Conservation (phyloP, 192 early-diverging fungal genomes). For the Allomyces javanicus region DNA sequence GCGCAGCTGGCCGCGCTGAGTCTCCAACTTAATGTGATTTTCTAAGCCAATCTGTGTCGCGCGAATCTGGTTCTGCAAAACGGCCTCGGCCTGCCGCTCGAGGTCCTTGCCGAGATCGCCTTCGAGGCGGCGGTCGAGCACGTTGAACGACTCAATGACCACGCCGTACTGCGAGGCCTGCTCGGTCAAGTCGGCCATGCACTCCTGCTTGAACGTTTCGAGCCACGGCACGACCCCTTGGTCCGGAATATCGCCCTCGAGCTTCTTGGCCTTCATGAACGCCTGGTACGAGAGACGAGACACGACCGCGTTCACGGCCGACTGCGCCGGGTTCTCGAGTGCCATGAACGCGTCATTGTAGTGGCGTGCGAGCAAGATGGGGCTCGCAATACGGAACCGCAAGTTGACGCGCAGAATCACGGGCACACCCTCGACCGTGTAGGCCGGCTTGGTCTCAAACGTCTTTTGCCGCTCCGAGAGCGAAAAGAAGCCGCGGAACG, state of each 20-base stretch:
- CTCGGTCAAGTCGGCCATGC: constrained; percentile 14
- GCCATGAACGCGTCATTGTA: constrained; percentile 24
- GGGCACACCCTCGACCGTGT: constrained; percentile 21
- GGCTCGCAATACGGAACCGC: constrained; percentile 21
- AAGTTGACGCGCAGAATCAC: constrained; percentile 23
- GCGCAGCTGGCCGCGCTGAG: neutral
- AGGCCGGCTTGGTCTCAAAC: constrained; percentile 20
- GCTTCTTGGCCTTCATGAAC: constrained; percentile 24
- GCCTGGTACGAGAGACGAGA: constrained; percentile 20
- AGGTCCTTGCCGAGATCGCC: constrained; percentile 22
- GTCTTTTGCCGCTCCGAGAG: constrained; percentile 22
- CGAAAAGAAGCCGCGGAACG: constrained; percentile 22
- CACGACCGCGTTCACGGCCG: constrained; percentile 23
- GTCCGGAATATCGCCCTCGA: constrained; percentile 21
- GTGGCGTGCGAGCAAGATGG: constrained; percentile 15
- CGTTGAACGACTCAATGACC: constrained; percentile 20
- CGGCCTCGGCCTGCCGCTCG: constrained; percentile 17
- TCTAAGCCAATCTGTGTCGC: constrained; percentile 21
- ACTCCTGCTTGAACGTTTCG: constrained; percentile 23
- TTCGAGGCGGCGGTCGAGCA: constrained; percentile 21
- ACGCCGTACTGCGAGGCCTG: constrained; percentile 18
- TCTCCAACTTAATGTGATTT: constrained; percentile 13
- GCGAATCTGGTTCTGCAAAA: constrained; percentile 23
- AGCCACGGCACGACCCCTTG: constrained; percentile 19
- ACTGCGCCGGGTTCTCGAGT: constrained; percentile 22